These are phyloP conservation scores for Suhomyces bribrorum DNA, from an alignment of 1,139 yeast genomes.

Conservation along the genomic window DNA sequence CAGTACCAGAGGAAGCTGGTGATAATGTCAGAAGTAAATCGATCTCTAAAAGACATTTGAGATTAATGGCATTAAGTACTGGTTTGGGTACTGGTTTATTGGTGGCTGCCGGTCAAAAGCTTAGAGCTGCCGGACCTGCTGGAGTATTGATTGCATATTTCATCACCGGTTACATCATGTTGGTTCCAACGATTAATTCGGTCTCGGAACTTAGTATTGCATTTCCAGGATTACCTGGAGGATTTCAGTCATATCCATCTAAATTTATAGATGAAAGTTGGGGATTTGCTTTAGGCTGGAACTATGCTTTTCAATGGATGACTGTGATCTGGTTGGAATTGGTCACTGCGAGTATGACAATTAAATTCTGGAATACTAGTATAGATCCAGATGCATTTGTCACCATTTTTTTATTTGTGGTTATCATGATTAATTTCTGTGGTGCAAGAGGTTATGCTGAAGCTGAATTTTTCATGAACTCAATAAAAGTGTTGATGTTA, in stretches of 20 bases:
- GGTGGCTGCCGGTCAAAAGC: slow-evolving; percentile 38
- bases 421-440: slow-evolving; percentile 26
- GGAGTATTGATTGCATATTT: slow-evolving; percentile 36
- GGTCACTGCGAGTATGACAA: slow-evolving; percentile 40
- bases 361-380: slow-evolving; percentile 33
- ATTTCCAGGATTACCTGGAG: slow-evolving; percentile 34
- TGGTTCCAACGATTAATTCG: slow-evolving; percentile 38
- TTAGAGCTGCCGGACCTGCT: slow-evolving; percentile 37
- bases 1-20: slow-evolving; percentile 12
- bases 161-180: slow-evolving; percentile 36
- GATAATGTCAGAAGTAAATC: slow-evolving; percentile 14
- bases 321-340: slow-evolving; percentile 38
- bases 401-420: slow-evolving; percentile 28
- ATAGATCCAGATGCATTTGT: slow-evolving; percentile 33
- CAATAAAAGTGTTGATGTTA: slow-evolving; percentile 23
- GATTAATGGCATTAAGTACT: slow-evolving; percentile 36
- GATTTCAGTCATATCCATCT: slow-evolving; percentile 35
- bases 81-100: slow-evolving; percentile 42
- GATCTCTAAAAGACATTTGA: slow-evolving; percentile 25
- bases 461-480: slow-evolving; percentile 32
- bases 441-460: slow-evolving; percentile 35
- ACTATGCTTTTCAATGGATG: slow-evolving; percentile 39
- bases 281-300: slow-evolving; percentile 42
- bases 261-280: slow-evolving; percentile 37
- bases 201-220: slow-evolving; percentile 40